Evolutionary conservation across 1,139 yeast genomes (phyloP).

Genomic region (Kluyveromyces sp.): DNA sequence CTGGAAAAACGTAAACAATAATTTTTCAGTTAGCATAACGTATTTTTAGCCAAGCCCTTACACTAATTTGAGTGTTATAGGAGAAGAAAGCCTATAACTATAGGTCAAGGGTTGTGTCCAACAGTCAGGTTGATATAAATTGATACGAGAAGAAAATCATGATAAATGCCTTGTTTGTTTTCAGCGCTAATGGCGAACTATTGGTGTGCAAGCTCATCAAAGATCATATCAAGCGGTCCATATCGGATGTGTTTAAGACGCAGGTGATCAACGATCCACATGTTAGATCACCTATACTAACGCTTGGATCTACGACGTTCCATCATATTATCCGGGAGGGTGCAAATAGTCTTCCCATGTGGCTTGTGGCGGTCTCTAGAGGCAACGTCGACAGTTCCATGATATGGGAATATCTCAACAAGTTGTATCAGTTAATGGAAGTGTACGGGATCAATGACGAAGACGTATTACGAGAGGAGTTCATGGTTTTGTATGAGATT

Average conservation of each 20-base stretch:
- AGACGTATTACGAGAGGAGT: conserved; percentile 44
- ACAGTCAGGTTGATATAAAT: neutral
- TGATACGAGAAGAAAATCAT: conserved; percentile 29
- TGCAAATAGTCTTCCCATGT: conserved; percentile 37
- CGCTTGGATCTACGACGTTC: conserved; percentile 89
- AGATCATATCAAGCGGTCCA: conserved; percentile 60
- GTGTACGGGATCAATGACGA: conserved; percentile 22
- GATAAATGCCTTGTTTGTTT: conserved; percentile 76
- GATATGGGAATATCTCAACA: conserved; percentile 70
- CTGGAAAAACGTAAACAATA: too few species aligned
- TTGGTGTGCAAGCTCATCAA: conserved; percentile 67
- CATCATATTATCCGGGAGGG: conserved; percentile 58
- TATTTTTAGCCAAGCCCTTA: too few species aligned
- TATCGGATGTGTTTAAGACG: conserved; percentile 85
- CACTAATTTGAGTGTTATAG: too few species aligned
- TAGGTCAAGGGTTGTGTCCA: neutral
- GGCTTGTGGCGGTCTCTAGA: conserved; percentile 82
- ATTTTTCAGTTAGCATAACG: too few species aligned
- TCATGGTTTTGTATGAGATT: conserved; percentile 63
- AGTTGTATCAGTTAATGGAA: conserved; percentile 32
- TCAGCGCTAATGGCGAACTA: conserved; percentile 78
- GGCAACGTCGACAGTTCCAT: conserved; percentile 81
- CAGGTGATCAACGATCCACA: conserved; percentile 70
- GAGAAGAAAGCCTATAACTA: too few species aligned
- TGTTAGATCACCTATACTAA: conserved; percentile 71